These are phyloP conservation scores for Vitis hybrid DNA, from an alignment of 177 flowering plant genomes.

Conservation along the genomic window DNA sequence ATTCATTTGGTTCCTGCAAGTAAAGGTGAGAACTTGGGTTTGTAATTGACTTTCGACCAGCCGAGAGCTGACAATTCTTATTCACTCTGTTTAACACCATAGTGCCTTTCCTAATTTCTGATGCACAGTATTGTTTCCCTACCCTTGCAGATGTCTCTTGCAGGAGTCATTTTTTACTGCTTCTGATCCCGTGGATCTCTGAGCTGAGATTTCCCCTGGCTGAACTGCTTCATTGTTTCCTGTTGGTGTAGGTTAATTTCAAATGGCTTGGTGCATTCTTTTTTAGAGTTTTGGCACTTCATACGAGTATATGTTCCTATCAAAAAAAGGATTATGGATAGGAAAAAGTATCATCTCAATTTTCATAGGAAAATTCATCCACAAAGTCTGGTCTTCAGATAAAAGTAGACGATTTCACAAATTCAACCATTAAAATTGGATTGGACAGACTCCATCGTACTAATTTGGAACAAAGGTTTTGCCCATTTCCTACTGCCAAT, in stretches of 20 bases:
- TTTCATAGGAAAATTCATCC: background rate
- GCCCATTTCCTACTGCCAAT: no score
- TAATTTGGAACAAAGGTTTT: background rate
- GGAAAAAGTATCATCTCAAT: background rate
- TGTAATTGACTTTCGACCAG: conserved; percentile 8
- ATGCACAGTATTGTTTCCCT: conserved; percentile 35
- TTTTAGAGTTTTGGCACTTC: background rate
- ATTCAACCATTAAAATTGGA: background rate
- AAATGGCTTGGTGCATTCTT: conserved; percentile 8
- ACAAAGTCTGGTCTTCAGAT: background rate
- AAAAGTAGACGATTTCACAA: background rate
- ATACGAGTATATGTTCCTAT: background rate
- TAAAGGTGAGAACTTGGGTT: conserved; percentile 17
- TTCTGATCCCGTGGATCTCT: conserved; percentile 34
- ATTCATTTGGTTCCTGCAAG: background rate
- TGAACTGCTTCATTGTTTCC: conserved; percentile 26
- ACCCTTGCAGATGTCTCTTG: conserved; percentile 45
- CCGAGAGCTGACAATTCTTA: conserved; percentile 18
- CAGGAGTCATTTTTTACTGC: conserved; percentile 40
- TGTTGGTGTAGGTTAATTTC: conserved; percentile 28
- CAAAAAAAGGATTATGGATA: background rate
- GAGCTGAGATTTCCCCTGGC: conserved; percentile 34
- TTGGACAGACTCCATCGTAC: background rate
- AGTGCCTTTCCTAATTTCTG: conserved; percentile 22
- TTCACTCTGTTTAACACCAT: conserved; percentile 12